phyloP scores from a whole-genome alignment of 2,329 filamentous ascomycete species.

The Xylariaceae sp. region DNA sequence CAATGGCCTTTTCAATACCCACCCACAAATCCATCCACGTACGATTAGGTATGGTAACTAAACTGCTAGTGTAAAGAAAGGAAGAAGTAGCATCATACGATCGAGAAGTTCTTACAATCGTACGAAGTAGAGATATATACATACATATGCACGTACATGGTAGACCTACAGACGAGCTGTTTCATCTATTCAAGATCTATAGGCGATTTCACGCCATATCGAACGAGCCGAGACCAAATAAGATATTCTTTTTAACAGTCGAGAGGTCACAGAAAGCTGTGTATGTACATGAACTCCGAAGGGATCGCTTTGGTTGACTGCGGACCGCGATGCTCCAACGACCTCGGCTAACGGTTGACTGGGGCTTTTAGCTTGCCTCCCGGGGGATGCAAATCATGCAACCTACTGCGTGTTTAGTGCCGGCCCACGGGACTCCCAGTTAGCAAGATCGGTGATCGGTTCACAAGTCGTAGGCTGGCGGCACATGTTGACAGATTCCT shows the following conservation, averaged over 20 bases:
- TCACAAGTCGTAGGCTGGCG: too few relatives aligned
- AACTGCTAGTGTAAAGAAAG: background rate
- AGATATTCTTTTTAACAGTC: too few relatives aligned
- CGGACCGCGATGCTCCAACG: too few relatives aligned
- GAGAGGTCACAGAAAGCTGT: too few relatives aligned
- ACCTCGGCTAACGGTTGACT: too few relatives aligned
- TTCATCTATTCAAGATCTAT: background rate
- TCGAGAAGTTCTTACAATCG: background rate
- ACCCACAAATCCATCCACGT: background rate
- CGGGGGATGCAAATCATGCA: too few relatives aligned
- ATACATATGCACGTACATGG: background rate
- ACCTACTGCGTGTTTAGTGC: background rate
- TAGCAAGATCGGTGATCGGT: background rate
- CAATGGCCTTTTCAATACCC: background rate
- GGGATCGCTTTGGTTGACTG: background rate
- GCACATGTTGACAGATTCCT: background rate
- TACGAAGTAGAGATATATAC: background rate
- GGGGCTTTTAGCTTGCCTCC: too few relatives aligned
- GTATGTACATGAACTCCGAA: too few relatives aligned
- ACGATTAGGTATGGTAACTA: too few relatives aligned
- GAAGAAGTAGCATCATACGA: background rate
- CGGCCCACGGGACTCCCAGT: background rate
- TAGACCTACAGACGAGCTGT: background rate
- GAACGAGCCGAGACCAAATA: too few relatives aligned
- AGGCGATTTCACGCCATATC: too few relatives aligned